Evolutionary conservation across 2,329 filamentous ascomycete genomes (phyloP).

Genomic region (Amauroascus verrucosus): DNA sequence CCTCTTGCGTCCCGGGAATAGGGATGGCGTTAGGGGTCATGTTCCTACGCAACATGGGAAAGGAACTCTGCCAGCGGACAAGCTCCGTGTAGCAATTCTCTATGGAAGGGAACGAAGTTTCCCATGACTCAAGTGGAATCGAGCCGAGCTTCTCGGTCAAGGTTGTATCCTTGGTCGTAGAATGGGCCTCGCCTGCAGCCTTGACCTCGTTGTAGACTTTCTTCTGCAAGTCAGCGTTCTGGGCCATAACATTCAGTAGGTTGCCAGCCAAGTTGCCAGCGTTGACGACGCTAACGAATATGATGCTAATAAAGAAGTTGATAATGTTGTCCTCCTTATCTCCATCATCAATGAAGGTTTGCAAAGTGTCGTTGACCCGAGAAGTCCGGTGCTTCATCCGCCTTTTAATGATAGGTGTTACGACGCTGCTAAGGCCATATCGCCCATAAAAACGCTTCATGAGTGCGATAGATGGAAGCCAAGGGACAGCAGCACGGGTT

Average conservation of each 20-base stretch:
- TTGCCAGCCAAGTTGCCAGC: neutral
- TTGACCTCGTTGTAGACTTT: neutral
- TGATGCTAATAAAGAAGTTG: neutral
- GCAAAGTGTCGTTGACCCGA: neutral
- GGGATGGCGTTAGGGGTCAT: neutral
- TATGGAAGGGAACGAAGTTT: neutral
- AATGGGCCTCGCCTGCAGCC: neutral
- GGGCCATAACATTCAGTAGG: neutral
- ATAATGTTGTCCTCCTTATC: neutral
- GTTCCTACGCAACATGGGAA: neutral
- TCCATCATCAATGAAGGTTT: neutral
- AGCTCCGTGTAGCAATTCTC: neutral
- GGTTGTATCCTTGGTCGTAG: neutral
- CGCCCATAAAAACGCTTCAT: neutral
- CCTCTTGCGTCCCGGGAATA: neutral
- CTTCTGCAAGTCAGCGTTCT: neutral
- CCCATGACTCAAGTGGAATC: neutral
- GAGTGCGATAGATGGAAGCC: neutral
- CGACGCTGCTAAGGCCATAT: neutral
- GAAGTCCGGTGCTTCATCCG: neutral
- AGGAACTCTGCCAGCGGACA: neutral
- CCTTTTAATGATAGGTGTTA: neutral
- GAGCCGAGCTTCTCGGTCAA: neutral
- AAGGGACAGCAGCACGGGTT: neutral
- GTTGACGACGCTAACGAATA: neutral